Percentiles rank a stretch among this genome's conserved stretches.
Evolutionary conservation across 1,284 basidiomycete species (phyloP).

Genomic region (Amylostereum areolatum): DNA sequence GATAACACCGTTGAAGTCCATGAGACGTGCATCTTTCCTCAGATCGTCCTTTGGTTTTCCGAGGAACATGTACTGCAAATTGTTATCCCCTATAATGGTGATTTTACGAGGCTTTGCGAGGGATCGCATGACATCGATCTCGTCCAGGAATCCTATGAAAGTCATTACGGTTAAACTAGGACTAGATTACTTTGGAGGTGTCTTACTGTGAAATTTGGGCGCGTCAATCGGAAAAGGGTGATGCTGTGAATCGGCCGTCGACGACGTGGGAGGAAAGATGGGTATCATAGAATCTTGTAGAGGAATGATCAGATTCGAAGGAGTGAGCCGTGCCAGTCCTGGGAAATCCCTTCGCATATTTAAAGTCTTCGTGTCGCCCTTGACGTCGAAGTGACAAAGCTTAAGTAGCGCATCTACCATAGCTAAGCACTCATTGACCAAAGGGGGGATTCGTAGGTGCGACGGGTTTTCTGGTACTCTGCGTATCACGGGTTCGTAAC

Average conservation of each 20-base stretch:
- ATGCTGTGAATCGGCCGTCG: slow-evolving; percentile 53
- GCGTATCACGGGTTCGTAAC: too few species aligned
- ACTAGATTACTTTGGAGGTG: background rate
- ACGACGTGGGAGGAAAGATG: slow-evolving; percentile 73
- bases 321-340: slow-evolving; percentile 49
- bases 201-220: slow-evolving; percentile 73
- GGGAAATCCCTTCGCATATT: slow-evolving; percentile 66
- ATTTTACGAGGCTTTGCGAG: slow-evolving; percentile 92
- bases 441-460: slow-evolving; percentile 29
- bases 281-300: slow-evolving; percentile 91
- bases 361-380: slow-evolving; percentile 41
- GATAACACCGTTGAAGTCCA: slow-evolving; percentile 99
- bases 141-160: slow-evolving; percentile 66
- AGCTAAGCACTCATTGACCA: slow-evolving; percentile 48
- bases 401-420: slow-evolving; percentile 69
- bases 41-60: slow-evolving; percentile 98
- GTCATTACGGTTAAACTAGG: background rate
- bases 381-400: slow-evolving; percentile 56
- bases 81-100: slow-evolving; percentile 80
- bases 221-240: slow-evolving; percentile 78
- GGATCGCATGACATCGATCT: slow-evolving; percentile 90
- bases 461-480: too few species aligned
- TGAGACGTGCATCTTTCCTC: slow-evolving; percentile 93
- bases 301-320: slow-evolving; percentile 78
- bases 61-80: slow-evolving; percentile 85